These are phyloP conservation scores for Austroboletus rostrupii DNA, from an alignment of 1,284 basidiomycete species.

Conservation along the genomic window DNA sequence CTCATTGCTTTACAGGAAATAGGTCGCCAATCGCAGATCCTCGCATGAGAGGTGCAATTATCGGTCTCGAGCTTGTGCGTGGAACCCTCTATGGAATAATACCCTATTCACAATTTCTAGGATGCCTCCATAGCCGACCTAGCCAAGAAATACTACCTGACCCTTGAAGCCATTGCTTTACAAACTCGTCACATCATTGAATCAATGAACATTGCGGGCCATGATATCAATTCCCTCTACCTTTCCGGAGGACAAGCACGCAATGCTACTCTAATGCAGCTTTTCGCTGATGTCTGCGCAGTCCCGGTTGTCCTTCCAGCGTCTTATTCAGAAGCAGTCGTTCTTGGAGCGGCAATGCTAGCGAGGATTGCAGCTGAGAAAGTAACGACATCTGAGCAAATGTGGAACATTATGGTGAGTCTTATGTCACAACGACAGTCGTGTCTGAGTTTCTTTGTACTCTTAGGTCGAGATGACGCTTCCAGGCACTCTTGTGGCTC, in stretches of 20 bases:
- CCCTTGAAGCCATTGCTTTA: slow-evolving; percentile 91
- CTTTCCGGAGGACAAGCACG: slow-evolving; percentile 92
- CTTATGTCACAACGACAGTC: not conserved
- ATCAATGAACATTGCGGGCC: slow-evolving; percentile 84
- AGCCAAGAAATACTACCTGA: slow-evolving; percentile 86
- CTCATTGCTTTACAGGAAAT: slow-evolving; percentile 59
- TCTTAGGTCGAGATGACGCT: slow-evolving; percentile 91
- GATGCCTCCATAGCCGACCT: slow-evolving; percentile 80
- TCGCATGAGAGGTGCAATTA: slow-evolving; percentile 88
- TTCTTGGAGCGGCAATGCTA: slow-evolving; percentile 91
- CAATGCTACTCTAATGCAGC: slow-evolving; percentile 79
- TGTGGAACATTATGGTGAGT: slow-evolving; percentile 92
- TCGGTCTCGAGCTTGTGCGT: slow-evolving; percentile 76
- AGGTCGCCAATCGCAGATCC: slow-evolving; percentile 94
- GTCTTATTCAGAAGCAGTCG: slow-evolving; percentile 79
- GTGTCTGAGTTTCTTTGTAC: not conserved
- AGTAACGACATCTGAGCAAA: slow-evolving; percentile 45
- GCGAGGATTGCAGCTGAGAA: slow-evolving; percentile 83
- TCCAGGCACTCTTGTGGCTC: slow-evolving; percentile 71
- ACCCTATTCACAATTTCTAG: slow-evolving; percentile 28
- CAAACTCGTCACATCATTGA: slow-evolving; percentile 96
- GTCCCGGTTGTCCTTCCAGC: slow-evolving; percentile 84
- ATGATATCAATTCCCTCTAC: slow-evolving; percentile 83
- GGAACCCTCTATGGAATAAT: not conserved
- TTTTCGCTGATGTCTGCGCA: slow-evolving; percentile 83